Percentiles rank a stretch among this genome's conserved stretches.
Evolutionary conservation across 2,329 filamentous ascomycete species (phyloP).

Genomic region (Alternaria rosae): DNA sequence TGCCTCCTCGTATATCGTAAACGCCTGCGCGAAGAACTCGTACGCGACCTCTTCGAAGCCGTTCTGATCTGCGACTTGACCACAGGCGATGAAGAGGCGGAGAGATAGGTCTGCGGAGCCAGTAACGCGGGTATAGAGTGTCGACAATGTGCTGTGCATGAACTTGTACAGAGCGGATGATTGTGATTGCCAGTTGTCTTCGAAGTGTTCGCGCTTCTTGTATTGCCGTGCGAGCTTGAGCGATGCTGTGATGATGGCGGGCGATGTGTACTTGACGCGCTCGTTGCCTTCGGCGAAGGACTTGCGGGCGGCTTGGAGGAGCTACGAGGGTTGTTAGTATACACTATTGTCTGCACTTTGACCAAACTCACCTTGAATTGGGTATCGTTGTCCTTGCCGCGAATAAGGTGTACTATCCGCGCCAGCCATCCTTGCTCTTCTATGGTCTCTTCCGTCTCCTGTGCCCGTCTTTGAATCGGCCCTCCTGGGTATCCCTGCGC

Average conservation of each 20-base stretch:
- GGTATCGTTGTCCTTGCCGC: constrained; percentile 85
- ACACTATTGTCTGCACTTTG: too few species aligned
- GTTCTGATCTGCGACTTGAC: constrained; percentile 89
- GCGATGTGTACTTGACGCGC: constrained; percentile 93
- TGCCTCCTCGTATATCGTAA: constrained; percentile 96
- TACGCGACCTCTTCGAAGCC: constrained; percentile 96
- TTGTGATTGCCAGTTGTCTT: constrained; percentile 75
- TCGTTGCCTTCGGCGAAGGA: constrained; percentile 92
- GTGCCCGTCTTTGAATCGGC: constrained; percentile 73
- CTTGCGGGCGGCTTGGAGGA: constrained; percentile 86
- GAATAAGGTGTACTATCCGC: constrained; percentile 85
- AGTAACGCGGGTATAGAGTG: constrained; percentile 85
- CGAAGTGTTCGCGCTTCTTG: constrained; percentile 88
- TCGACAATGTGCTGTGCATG: constrained; percentile 86
- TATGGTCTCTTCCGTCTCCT: constrained; percentile 95
- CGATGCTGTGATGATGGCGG: constrained; percentile 86
- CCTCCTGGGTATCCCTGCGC: constrained; percentile 85
- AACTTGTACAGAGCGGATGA: constrained; percentile 92
- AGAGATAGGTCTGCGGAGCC: constrained; percentile 87
- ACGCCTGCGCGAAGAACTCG: constrained; percentile 97
- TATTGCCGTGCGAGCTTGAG: constrained; percentile 88
- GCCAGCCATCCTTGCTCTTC: constrained; percentile 98
- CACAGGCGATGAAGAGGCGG: constrained; percentile 88
- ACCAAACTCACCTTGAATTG: constrained; percentile 73
- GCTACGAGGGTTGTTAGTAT: constrained; percentile 51